phyloP scores from a whole-genome alignment of 2,329 filamentous ascomycete species.

The Ceratocystis cacaofunesta region DNA sequence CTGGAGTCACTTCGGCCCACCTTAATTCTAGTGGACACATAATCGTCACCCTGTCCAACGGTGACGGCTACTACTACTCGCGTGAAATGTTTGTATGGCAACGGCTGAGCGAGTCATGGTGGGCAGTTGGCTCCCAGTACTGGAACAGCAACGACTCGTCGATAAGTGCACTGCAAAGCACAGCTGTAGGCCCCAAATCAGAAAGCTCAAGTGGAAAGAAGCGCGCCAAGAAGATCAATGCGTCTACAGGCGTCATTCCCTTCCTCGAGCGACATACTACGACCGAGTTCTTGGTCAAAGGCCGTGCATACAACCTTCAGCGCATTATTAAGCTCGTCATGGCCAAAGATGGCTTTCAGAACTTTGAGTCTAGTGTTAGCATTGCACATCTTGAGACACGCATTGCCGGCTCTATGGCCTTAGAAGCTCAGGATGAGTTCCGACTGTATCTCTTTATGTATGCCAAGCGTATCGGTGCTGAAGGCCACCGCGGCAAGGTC shows the following conservation, averaged over 20 bases:
- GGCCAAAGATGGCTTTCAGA: slow-evolving; percentile 79
- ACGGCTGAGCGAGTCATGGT: slow-evolving; percentile 91
- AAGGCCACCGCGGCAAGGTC: slow-evolving; percentile 74
- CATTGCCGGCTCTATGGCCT: slow-evolving; percentile 70
- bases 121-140: slow-evolving; percentile 94
- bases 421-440: slow-evolving; percentile 84
- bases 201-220: slow-evolving; percentile 29
- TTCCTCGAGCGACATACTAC: slow-evolving; percentile 90
- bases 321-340: slow-evolving; percentile 80
- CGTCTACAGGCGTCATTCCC: slow-evolving; percentile 86
- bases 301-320: slow-evolving; percentile 80
- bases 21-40: slow-evolving; percentile 78
- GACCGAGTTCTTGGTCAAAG: slow-evolving; percentile 78
- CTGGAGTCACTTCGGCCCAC: slow-evolving; percentile 78
- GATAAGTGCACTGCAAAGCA: slow-evolving; percentile 63
- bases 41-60: slow-evolving; percentile 82
- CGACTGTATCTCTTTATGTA: slow-evolving; percentile 95
- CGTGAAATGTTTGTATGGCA: slow-evolving; percentile 82
- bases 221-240: slow-evolving; percentile 36
- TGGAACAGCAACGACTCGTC: slow-evolving; percentile 97
- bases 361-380: slow-evolving; percentile 78
- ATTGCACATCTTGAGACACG: slow-evolving; percentile 93
- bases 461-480: slow-evolving; percentile 82
- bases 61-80: slow-evolving; percentile 85
- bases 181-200: slow-evolving; percentile 43